phyloP scores from a whole-genome alignment of 2,329 filamentous ascomycete species.

The Sordariomycetes sp. region DNA sequence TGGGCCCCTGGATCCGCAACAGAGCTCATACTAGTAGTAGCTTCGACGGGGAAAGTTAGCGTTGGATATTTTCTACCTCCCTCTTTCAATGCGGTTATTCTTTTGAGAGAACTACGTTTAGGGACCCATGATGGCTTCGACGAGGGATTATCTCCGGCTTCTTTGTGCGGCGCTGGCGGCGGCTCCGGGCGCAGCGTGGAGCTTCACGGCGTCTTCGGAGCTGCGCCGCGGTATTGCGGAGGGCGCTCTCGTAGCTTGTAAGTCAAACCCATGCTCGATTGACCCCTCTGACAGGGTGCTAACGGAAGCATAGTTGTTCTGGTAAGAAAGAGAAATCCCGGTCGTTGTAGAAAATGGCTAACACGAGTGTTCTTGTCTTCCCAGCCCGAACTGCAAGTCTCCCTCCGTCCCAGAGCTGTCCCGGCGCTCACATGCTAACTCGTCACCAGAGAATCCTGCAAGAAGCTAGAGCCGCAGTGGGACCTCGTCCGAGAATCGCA shows the following conservation, averaged over 20 bases:
- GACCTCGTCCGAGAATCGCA: constrained; percentile 3
- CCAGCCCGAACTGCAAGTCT: constrained; percentile 9
- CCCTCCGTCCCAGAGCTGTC: neutral
- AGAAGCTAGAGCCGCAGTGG: constrained; percentile 11
- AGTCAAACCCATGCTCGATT: neutral
- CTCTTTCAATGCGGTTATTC: neutral
- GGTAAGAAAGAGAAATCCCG: neutral
- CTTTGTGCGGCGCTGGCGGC: neutral
- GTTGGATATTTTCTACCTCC: neutral
- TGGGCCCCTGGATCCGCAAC: neutral
- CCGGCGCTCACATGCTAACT: neutral
- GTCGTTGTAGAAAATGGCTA: neutral
- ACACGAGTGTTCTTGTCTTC: neutral
- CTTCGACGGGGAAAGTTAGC: too few species aligned
- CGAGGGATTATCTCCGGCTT: neutral
- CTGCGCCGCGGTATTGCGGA: neutral
- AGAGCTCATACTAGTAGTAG: neutral
- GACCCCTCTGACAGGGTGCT: neutral
- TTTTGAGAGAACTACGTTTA: neutral
- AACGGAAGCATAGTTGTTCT: neutral
- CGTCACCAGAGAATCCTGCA: constrained; percentile 6
- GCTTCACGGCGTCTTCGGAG: neutral
- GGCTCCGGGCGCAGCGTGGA: neutral
- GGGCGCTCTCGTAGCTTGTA: constrained; percentile 5
- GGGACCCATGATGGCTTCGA: neutral